Evolutionary conservation across 176 grass and related monocot species (phyloP), one percentile per base, ranked within the genome.

Genomic region (Musa itinerans): DNA sequence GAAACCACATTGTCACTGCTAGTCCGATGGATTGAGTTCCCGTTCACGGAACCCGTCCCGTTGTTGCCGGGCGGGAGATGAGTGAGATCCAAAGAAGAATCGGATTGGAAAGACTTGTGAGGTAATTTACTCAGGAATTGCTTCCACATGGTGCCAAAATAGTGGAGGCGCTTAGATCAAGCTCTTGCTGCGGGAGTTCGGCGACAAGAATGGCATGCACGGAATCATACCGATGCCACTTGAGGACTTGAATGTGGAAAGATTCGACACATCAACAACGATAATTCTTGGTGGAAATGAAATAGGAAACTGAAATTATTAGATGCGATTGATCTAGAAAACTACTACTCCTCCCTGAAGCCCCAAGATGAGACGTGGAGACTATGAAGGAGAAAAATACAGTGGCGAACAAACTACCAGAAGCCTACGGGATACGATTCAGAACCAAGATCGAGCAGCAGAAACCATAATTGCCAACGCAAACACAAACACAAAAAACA

Each of bases 41-140:
- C 85, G 67, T 49, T 50, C 17, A 50, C 16, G 21, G 73, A 79
- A 17, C 64, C 53, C 15, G 76, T 3, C 17, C 34, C 72, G 71
- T 80, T 76, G 67, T 19, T 52, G 8, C 56, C n/a, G 0, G 70
- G 50, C 12, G 74, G 61, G 5, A 16, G 57, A 4, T 76, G 77
- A 52, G 83, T 78, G 80, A 78, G 81, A 52, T 82, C 88, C 8
- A 84, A 79, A 27, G 80, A 79, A 14, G 43, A 65, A 58, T 81
- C 85, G 16, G 63, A 73, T 65, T 85, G 83, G n/a, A 83, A 74
- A 14, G 89, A 86, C 78, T 99, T 99, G 48, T 89, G 88, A 22
- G 96, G 96, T 51, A 99, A 83, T 85, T 99, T 99, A 77, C 75
- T 86, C 1, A 99, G 85, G 66, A 99, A 76, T 69, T 94, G 91